phyloP scores from a whole-genome alignment of 768 basidiomycete species.

The Termitomyces heimii region DNA sequence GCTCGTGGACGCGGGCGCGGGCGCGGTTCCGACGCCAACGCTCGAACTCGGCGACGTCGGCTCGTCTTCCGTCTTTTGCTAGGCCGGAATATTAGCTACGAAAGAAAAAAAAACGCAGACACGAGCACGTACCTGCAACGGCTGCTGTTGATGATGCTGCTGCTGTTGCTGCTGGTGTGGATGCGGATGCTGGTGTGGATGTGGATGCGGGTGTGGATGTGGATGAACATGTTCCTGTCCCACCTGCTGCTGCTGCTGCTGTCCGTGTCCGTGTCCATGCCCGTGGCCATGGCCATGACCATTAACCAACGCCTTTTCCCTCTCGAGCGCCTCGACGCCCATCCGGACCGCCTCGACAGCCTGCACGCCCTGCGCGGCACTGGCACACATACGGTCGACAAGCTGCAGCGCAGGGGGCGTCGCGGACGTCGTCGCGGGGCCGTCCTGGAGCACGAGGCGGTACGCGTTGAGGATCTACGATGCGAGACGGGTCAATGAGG shows the following conservation, averaged over 20 bases:
- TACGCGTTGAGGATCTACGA: background rate
- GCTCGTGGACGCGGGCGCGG: background rate
- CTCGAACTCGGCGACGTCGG: background rate
- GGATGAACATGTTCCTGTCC: background rate
- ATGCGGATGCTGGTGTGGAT: too few species aligned
- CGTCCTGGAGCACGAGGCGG: background rate
- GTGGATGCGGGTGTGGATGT: background rate
- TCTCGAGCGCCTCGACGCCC: background rate
- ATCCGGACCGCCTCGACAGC: background rate
- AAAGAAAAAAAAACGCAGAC: too few species aligned
- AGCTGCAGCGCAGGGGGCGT: background rate
- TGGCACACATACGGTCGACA: background rate
- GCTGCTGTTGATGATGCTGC: background rate
- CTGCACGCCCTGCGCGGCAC: background rate
- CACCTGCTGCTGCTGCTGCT: background rate
- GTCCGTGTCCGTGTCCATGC: background rate
- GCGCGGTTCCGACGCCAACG: background rate
- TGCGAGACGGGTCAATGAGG: too few species aligned
- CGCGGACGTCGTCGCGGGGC: background rate
- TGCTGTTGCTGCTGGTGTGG: too few species aligned
- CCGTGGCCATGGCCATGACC: background rate
- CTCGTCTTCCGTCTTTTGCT: background rate
- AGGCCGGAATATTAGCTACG: too few species aligned
- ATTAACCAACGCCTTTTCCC: background rate
- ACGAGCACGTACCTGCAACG: conserved; percentile 5